Percentiles rank a stretch among this genome's conserved stretches.
Conservation (phyloP, 106 monocot genomes). For the Dactylorhiza incarnata region DNA sequence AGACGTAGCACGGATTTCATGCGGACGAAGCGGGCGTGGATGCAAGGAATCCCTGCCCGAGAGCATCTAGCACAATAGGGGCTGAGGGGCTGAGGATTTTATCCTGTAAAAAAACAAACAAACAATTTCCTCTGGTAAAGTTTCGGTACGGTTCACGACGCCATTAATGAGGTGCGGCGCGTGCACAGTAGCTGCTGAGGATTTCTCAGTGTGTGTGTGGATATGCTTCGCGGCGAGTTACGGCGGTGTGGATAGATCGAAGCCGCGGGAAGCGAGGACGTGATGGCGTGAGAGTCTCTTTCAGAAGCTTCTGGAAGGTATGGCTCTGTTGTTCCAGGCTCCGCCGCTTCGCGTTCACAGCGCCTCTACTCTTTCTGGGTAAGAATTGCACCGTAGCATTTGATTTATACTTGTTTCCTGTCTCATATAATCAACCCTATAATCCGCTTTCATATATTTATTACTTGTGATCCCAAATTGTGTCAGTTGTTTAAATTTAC, state of each 20-base stretch:
- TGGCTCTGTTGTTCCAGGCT: not conserved
- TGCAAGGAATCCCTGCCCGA: too few species aligned
- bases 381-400: not conserved
- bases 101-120: too few species aligned
- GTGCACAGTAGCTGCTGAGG: too few species aligned
- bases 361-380: not conserved
- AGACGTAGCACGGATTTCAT: too few species aligned
- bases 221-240: not conserved
- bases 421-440: not conserved
- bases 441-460: not conserved
- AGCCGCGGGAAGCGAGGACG: not conserved
- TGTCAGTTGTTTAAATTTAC: not conserved
- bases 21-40: too few species aligned
- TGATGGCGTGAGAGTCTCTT: not conserved
- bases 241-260: not conserved
- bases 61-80: too few species aligned
- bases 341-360: not conserved
- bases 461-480: not conserved
- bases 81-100: too few species aligned
- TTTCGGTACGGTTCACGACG: too few species aligned
- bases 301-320: constrained; percentile 5
- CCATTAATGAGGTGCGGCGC: too few species aligned
- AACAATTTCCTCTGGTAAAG: too few species aligned
- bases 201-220: not conserved
- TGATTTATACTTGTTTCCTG: not conserved